These are phyloP conservation scores for Gossypium anomalum DNA, from an alignment of 345 rosid genomes.

Conservation along the genomic window DNA sequence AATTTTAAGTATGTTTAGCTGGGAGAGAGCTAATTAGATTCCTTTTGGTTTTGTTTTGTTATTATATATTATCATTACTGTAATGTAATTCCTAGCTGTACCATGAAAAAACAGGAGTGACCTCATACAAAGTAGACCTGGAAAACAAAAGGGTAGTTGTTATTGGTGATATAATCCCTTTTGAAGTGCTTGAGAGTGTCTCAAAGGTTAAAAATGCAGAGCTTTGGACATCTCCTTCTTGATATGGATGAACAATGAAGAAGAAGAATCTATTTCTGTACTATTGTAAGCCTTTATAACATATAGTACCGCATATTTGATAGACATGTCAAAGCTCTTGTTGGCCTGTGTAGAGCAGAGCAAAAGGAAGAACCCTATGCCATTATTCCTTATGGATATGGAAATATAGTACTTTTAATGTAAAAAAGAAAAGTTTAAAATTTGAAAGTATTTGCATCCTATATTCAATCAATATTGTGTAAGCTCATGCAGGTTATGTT, in stretches of 20 bases:
- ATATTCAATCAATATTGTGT: background rate
- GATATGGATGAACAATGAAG: background rate
- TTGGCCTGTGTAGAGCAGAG: constrained; percentile 6
- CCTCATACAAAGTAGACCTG: constrained; percentile 81
- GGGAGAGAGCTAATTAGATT: background rate
- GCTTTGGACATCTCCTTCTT: constrained; percentile 51
- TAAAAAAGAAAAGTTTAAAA: too few species aligned
- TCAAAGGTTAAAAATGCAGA: constrained; percentile 79
- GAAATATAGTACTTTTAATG: too few species aligned
- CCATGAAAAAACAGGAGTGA: constrained; percentile 57
- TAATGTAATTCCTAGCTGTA: background rate
- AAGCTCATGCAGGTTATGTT: background rate
- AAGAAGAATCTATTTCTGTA: background rate
- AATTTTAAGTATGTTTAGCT: too few species aligned
- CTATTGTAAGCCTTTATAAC: background rate
- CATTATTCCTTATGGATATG: background rate
- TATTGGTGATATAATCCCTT: constrained; percentile 67
- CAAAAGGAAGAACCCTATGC: background rate
- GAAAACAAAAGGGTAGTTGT: constrained; percentile 89
- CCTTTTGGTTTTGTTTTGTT: background rate
- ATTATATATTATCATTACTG: background rate
- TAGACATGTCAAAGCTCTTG: constrained; percentile 2
- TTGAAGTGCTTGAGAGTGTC: constrained; percentile 72
- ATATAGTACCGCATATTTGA: background rate
- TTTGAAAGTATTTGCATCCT: background rate